Base-by-base conservation (phyloP, 345 rosid species). In the Eucalyptus curtisii region DNA sequence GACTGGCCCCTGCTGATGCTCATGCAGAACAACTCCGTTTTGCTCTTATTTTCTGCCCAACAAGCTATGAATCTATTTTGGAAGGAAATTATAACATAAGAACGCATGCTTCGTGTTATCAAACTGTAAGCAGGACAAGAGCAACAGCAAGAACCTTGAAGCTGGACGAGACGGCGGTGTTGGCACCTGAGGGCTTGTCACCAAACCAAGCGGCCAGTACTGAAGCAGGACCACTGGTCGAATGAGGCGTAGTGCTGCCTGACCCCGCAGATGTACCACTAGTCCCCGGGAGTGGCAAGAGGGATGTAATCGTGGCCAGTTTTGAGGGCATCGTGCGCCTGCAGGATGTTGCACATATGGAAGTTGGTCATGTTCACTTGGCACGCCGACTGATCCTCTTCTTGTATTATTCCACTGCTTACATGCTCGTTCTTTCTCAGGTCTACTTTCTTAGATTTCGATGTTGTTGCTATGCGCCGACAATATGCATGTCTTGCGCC, bases 101-200 rank as follows among this genome's bases (percentile, higher is more conserved):
- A n/a, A n/a, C 19, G 76, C 20, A 31, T 31, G 76, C 40, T n/a
- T n/a, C 76, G 19, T n/a, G 40, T n/a, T 0, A n/a, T 66, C 76
- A 66, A 66, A 66, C 6, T 31, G 17, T 15, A 4, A 64, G 0
- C 76, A 64, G 76, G 40, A 64, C 76, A n/a, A n/a, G 37, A n/a
- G 76, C 76, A 64, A n/a, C 76, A 1, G 37, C 76, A 64, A n/a
- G 76, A 64, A 64, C 33, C 76, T 64, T 64, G 71, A 61, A 61
- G 33, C 71, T 13, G 71, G 0, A 61, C 33, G 0, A 12, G 71
- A 61, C 9, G 0, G 8, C 17, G 0, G n/a, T 3, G 68, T 61
- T 27, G 68, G 68, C 68, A 27, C 68, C 68, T 0, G 68, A 13
- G 55, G 24, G 55, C 55, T 19, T 52, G 55, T 52, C 55, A 7